Conservation (phyloP, 2,329 filamentous ascomycete genomes). For the Arthrobotrys entomopaga region DNA sequence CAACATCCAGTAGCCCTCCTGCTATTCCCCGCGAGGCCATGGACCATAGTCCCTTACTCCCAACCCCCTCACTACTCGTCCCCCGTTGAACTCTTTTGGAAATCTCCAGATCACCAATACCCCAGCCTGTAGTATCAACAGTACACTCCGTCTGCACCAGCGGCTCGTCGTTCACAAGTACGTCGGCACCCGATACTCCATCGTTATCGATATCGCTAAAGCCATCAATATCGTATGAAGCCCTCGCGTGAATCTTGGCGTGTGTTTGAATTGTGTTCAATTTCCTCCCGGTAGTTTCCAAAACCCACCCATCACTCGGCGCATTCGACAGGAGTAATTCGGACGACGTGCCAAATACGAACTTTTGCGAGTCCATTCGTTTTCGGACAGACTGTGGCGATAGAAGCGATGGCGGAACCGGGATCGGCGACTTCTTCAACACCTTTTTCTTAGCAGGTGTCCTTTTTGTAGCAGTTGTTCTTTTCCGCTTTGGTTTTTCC, state of each 20-base stretch:
- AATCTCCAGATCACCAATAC: conserved; percentile 44
- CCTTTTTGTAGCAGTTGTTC: conserved; percentile 11
- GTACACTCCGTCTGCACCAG: conserved; percentile 15
- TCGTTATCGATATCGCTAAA: conserved; percentile 15
- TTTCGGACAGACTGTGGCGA: conserved; percentile 40
- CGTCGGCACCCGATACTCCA: background rate
- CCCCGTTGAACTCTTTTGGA: background rate
- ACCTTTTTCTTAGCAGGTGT: conserved; percentile 20
- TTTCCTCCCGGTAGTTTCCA: conserved; percentile 41
- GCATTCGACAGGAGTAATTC: conserved; percentile 28
- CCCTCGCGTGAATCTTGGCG: conserved; percentile 38
- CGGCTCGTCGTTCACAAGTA: background rate
- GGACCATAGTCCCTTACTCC: conserved; percentile 26
- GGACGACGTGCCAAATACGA: conserved; percentile 48
- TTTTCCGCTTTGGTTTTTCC: conserved; percentile 19
- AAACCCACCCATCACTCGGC: conserved; percentile 33
- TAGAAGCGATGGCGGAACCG: background rate
- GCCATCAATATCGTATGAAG: conserved; percentile 21
- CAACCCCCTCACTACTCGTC: background rate
- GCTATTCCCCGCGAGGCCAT: conserved; percentile 24
- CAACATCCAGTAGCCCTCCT: conserved; percentile 25
- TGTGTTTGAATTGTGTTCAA: conserved; percentile 46
- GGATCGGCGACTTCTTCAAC: background rate
- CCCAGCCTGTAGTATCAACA: conserved; percentile 37
- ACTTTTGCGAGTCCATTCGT: conserved; percentile 33